Evolutionary conservation across 495 filamentous ascomycete genomes (phyloP).

Genomic region (Monascus purpureus): DNA sequence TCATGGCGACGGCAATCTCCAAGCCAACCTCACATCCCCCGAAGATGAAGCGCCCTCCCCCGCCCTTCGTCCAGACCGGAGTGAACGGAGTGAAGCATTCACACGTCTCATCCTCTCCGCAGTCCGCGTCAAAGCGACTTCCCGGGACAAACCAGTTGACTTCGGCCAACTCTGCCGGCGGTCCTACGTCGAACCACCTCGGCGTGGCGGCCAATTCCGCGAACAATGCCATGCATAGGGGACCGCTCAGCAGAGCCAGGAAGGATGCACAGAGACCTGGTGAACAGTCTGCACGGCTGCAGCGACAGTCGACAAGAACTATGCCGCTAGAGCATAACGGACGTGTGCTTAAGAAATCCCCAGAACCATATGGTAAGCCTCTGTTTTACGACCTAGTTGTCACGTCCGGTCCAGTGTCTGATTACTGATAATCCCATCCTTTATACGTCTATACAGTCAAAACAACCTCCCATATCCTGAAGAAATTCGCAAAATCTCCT

Average conservation of each 20-base stretch:
- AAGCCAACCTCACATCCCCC: constrained; percentile 42
- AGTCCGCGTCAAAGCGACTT: constrained; percentile 47
- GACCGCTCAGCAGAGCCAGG: constrained; percentile 36
- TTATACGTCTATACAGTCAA: constrained; percentile 32
- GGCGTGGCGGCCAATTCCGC: constrained; percentile 31
- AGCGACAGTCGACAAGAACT: constrained; percentile 20
- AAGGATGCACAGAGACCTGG: constrained; percentile 35
- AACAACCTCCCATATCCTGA: constrained; percentile 62
- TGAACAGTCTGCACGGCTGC: constrained; percentile 20
- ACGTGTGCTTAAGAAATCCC: constrained; percentile 21
- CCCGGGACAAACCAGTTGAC: constrained; percentile 31
- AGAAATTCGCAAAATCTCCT: constrained; percentile 58
- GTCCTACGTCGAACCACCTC: constrained; percentile 12
- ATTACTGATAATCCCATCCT: background rate
- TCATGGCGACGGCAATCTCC: constrained; percentile 41
- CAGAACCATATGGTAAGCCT: constrained; percentile 37
- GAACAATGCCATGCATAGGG: constrained; percentile 19
- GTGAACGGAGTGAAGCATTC: constrained; percentile 49
- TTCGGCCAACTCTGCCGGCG: constrained; percentile 12
- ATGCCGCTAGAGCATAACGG: constrained; percentile 18
- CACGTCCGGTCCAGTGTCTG: background rate
- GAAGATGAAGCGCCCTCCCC: constrained; percentile 63
- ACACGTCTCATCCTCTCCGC: constrained; percentile 54
- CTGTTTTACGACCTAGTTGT: background rate
- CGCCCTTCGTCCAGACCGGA: constrained; percentile 48